Conservation (phyloP, 345 rosid species). For the Nasturtium officinale region DNA sequence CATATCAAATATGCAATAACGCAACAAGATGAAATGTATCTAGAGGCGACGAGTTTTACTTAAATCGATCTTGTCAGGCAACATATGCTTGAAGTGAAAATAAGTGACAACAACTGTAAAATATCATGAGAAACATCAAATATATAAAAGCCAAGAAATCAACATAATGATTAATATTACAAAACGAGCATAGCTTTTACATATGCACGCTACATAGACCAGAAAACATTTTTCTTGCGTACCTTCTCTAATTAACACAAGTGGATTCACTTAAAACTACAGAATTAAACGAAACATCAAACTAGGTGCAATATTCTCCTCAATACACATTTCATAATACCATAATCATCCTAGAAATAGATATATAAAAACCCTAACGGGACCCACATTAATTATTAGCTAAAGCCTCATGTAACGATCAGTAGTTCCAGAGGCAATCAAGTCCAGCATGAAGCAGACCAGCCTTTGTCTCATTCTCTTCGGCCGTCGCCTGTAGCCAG, state of each 20-base stretch:
- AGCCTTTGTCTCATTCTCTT: constrained; percentile 49
- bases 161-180: background rate
- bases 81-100: constrained; percentile 5
- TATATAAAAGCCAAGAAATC: background rate
- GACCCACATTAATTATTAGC: constrained; percentile 10
- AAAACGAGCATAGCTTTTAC: constrained; percentile 28
- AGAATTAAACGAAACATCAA: constrained; percentile 5
- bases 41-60: constrained; percentile 17
- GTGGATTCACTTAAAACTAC: constrained; percentile 5
- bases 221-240: constrained; percentile 7
- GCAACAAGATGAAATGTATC: background rate
- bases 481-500: constrained; percentile 43
- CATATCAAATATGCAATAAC: constrained; percentile 6
- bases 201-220: constrained; percentile 11
- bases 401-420: constrained; percentile 13
- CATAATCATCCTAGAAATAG: constrained; percentile 9
- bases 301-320: constrained; percentile 19
- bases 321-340: constrained; percentile 12
- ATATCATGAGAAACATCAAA: constrained; percentile 1
- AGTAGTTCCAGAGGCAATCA: constrained; percentile 76
- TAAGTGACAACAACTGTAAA: background rate
- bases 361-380: constrained; percentile 22
- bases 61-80: constrained; percentile 24
- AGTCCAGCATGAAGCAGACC: constrained; percentile 59
- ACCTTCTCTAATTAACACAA: background rate